Conservation (phyloP, 2,329 filamentous ascomycete species). For the Mariannaea elegans region DNA sequence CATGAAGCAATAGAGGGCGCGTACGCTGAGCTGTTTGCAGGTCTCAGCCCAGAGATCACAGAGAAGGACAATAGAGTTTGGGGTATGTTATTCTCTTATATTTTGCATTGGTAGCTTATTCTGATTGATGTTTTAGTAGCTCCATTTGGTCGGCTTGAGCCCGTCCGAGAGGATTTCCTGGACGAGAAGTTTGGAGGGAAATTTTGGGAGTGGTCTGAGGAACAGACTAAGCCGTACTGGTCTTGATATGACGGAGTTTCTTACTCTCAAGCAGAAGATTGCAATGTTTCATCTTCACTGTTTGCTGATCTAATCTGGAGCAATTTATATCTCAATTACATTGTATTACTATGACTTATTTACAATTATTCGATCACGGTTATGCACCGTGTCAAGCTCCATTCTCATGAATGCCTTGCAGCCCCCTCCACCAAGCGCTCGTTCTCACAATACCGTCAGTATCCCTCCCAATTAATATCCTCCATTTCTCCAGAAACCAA, state of each 20-base stretch:
- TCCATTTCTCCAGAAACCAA: background rate
- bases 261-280: no score
- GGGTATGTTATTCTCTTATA: conserved; percentile 1
- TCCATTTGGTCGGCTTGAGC: background rate
- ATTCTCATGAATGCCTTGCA: background rate
- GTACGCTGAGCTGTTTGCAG: conserved; percentile 56
- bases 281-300: no score
- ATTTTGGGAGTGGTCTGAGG: conserved; percentile 7
- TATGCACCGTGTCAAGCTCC: no score
- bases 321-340: no score
- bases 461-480: background rate
- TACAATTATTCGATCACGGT: no score
- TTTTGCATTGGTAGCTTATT: background rate
- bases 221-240: background rate
- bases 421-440: background rate
- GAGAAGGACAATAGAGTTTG: conserved; percentile 14
- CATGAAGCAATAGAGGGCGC: conserved; percentile 46
- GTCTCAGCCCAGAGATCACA: conserved; percentile 30
- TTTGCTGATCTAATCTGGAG: no score
- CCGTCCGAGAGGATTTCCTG: background rate
- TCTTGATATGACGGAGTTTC: no score
- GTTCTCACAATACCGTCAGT: background rate
- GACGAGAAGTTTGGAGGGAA: background rate
- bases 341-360: no score
- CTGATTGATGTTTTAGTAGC: background rate